Evolutionary conservation across 257 asterid species (phyloP), one percentile per base, ranked within the genome.

Genomic region (Mitragyna speciosa): DNA sequence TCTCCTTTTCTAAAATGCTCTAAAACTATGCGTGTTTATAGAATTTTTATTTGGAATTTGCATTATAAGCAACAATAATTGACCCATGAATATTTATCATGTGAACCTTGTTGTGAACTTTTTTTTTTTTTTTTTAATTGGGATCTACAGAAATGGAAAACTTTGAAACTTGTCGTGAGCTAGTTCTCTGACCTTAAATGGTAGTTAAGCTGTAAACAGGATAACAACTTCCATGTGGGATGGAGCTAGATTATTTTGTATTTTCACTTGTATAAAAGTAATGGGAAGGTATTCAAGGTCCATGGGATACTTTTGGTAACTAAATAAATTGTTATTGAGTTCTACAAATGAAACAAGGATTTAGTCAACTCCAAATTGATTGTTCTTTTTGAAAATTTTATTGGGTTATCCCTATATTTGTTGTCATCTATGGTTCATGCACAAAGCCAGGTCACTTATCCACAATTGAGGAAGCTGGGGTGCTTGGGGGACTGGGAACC

Each of bases 131-230:
- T 58, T 30, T 19, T 22, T n/a, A n/a, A n/a, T n/a, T 36, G 39
- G 39, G 17, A 33, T 59, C 7, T 33, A 52, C 20, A 14, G 8
- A 54, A 24, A 0, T 43, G 12, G 28, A 45, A 54, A n/a, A 45
- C 56, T 74, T 17, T 56, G 24, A 74, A n/a, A n/a, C n/a, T n/a
- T n/a, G 70, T n/a, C 15, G 45, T 45, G 72, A 76, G 65, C 36
- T 47, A 28, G 47, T 43, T 63, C 41, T 3, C 26, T 43, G 14
- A 63, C 26, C 26, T 26, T 19, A 28, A 43, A 15, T 45, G 26
- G 12, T 43, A 43, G 31, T 43, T n/a, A 15, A 26, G 24, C 31
- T 30, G 72, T 43, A 24, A 47, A 47, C 51, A n/a, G 20, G 6
- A 19, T n/a, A 52, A 28, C 48, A 16, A 73, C 11, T 28, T 16